Conservation (phyloP, 805 yeast genomes). For the Deakozyma indianensis region DNA sequence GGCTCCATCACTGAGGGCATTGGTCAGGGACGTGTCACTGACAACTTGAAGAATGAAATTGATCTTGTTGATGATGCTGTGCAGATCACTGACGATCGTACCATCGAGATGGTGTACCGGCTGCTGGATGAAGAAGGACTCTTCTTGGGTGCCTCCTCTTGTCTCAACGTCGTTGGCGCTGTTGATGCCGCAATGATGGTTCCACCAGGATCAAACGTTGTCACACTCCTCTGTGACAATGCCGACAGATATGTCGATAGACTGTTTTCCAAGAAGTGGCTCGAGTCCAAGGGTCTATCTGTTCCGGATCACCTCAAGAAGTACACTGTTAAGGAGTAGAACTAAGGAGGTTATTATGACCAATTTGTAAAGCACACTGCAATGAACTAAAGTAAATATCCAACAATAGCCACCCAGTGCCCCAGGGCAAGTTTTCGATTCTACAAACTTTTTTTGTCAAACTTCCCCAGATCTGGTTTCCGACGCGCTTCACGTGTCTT, state of each 20-base stretch:
- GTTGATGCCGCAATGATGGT: constrained; percentile 54
- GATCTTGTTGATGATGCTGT: constrained; percentile 68
- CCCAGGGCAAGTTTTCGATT: too few relatives aligned
- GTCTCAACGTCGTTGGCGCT: constrained; percentile 85
- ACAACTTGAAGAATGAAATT: constrained; percentile 60
- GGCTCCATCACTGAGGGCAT: constrained; percentile 90
- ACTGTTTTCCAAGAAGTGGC: constrained; percentile 65
- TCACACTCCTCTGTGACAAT: constrained; percentile 79
- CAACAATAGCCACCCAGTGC: too few relatives aligned
- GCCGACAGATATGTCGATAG: constrained; percentile 82
- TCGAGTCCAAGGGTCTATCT: constrained; percentile 50
- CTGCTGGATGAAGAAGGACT: constrained; percentile 82
- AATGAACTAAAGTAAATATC: too few relatives aligned
- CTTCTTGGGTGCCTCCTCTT: constrained; percentile 82
- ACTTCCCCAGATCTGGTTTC: too few relatives aligned
- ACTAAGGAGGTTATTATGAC: too few relatives aligned
- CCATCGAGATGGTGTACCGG: constrained; percentile 73
- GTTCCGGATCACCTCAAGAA: constrained; percentile 60
- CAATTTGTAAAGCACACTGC: background rate
- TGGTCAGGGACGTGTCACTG: constrained; percentile 90
- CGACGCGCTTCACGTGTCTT: too few relatives aligned
- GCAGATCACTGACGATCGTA: constrained; percentile 60
- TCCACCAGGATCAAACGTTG: constrained; percentile 69
- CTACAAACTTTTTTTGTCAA: too few relatives aligned
- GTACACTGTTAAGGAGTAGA: constrained; percentile 36